phyloP scores from a whole-genome alignment of 2,329 filamentous ascomycete genomes.

The Drechslerella dactyloides region DNA sequence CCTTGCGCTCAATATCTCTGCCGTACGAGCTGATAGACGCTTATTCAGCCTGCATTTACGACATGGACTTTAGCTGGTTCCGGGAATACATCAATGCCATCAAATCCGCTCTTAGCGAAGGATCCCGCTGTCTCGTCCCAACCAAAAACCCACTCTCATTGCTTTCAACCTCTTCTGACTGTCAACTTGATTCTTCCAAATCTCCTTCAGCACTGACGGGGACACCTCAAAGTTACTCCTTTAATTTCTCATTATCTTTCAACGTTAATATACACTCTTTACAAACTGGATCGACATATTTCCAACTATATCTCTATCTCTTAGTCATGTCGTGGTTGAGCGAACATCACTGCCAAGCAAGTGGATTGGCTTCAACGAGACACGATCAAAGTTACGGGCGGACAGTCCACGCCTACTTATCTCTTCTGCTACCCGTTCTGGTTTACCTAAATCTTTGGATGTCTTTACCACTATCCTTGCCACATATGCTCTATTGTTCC shows the following conservation, averaged over 20 bases:
- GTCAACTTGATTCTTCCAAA: no score
- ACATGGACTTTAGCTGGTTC: no score
- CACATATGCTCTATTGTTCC: constrained; percentile 10
- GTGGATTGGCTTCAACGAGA: not conserved
- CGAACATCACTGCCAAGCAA: not conserved
- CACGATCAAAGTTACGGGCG: no score
- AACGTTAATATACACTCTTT: not conserved
- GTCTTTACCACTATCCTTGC: constrained; percentile 19
- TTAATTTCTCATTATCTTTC: constrained; percentile 1
- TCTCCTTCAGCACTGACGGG: no score
- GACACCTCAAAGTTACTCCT: not conserved
- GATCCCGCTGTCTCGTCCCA: no score
- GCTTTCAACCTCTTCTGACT: no score
- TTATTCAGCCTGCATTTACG: no score
- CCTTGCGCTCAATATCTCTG: no score
- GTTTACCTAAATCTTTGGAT: constrained; percentile 18
- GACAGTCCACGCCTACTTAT: constrained; percentile 1
- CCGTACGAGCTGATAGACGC: no score
- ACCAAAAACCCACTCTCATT: no score
- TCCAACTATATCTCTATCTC: constrained; percentile 17
- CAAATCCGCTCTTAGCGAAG: no score
- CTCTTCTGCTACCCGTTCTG: constrained; percentile 11
- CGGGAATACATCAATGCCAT: no score
- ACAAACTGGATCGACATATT: constrained; percentile 9
- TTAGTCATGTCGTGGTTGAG: constrained; percentile 19